Base-by-base conservation (phyloP, 768 basidiomycete genomes). In the Boletus vinaceobasis region DNA sequence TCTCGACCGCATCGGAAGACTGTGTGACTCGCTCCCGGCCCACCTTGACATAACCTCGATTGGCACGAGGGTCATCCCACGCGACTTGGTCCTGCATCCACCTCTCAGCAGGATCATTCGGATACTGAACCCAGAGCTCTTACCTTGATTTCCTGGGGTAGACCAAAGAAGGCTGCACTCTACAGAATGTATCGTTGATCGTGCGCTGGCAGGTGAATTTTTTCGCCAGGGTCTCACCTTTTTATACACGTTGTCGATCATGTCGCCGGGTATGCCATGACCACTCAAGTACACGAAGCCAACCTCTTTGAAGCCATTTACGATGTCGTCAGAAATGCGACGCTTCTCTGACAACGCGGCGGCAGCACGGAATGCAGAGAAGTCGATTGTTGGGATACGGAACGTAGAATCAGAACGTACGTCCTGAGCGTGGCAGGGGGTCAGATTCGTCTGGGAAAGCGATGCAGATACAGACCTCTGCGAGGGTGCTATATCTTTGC, bases 11-110 rank as follows among this genome's bases (percentile, higher is more conserved):
- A 69, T 90, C 82, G 32, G 78, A 74, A 26, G 86, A 85, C 57
- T 88, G 87, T 0, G 88, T 89, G 29, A 90, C 87, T 33, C 87
- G 86, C 69, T 95, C 93, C 19, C 92, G 81, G 17, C 92, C 92
- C 37, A 88, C 75, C 58, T 77, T 74, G 46, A 94, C 88, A 67
- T 92, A 93, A 32, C 92, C 92, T 52, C 93, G 80, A 63, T 95
- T 93, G 8, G 90, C 80, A 38, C 88, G 83, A 55, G 91, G 90
- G 66, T 91, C 88, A 52, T 88, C 86, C 91, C 91, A 93, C 53
- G 84, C 83, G 7, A 93, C 77, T 56, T 75, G 73, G 45, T 77
- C 73, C 85, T 90, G 29, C 5, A 19, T 47, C 15, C n/a, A 13
- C 19, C 36, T 26, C 31, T 60, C 31, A 57, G 56, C 7, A 21